These are phyloP conservation scores for Pyrenophora teres DNA, from an alignment of 2,329 filamentous ascomycete species.

Conservation along the genomic window DNA sequence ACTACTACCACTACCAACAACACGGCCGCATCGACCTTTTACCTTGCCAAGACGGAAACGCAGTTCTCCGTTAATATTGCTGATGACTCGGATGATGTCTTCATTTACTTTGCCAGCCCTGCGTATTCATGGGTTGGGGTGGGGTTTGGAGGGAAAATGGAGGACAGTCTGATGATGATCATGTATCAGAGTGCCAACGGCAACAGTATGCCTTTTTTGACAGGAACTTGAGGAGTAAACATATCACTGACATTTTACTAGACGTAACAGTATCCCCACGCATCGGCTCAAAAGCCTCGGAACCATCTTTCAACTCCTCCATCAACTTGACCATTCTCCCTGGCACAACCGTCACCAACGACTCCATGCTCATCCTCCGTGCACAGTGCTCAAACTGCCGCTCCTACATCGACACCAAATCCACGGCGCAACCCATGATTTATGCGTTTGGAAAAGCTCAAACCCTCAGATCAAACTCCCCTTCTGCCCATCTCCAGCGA, in stretches of 20 bases:
- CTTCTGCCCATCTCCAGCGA: conserved; percentile 41
- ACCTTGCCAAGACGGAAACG: conserved; percentile 36
- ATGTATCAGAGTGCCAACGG: conserved; percentile 48
- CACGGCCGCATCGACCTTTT: conserved; percentile 40
- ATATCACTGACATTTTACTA: conserved; percentile 14
- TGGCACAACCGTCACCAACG: conserved; percentile 36
- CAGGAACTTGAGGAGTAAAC: background rate
- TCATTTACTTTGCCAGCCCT: conserved; percentile 42
- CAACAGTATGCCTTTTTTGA: conserved; percentile 30
- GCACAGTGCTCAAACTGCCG: conserved; percentile 49
- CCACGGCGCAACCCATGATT: conserved; percentile 46
- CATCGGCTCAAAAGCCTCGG: conserved; percentile 39
- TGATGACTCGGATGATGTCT: conserved; percentile 41
- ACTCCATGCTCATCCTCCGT: conserved; percentile 46
- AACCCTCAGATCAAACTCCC: conserved; percentile 33
- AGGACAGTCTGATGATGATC: conserved; percentile 51
- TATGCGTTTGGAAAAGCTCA: conserved; percentile 49
- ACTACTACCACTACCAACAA: conserved; percentile 9
- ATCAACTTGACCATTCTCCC: conserved; percentile 37
- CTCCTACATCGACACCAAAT: conserved; percentile 40
- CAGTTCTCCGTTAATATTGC: conserved; percentile 45
- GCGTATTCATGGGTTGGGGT: conserved; percentile 52
- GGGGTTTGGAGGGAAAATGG: conserved; percentile 52
- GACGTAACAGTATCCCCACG: conserved; percentile 48
- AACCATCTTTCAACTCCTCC: conserved; percentile 41